Percentiles rank a stretch among this genome's conserved stretches.
phyloP scores from a whole-genome alignment of 148 eudicot species.

The Chenopodium berlandieri region DNA sequence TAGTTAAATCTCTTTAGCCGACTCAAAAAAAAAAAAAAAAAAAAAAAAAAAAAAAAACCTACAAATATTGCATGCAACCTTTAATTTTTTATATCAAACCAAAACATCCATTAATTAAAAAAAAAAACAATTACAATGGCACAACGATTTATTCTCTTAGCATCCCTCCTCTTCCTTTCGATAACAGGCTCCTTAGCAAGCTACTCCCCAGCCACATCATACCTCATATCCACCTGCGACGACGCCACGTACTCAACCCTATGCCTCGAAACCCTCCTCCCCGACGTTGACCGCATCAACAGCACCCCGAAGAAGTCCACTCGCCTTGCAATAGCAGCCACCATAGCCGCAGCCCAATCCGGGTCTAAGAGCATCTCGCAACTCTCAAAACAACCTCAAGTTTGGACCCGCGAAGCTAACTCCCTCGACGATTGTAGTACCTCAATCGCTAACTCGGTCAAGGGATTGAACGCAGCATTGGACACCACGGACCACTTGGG shows the following conservation, averaged over 20 bases:
- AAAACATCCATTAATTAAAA: too few relatives aligned
- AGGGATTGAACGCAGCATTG: not conserved
- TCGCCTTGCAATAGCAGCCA: not conserved
- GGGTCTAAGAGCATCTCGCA: not conserved
- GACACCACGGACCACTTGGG: not conserved
- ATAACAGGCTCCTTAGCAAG: not conserved
- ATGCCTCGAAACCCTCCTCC: constrained; percentile 8
- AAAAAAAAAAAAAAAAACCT: too few relatives aligned
- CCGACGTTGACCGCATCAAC: not conserved
- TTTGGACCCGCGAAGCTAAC: not conserved
- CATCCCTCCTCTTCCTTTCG: not conserved
- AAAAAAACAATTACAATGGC: too few relatives aligned
- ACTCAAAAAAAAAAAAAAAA: too few relatives aligned
- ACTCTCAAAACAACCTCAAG: not conserved
- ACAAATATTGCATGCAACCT: too few relatives aligned
- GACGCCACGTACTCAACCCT: not conserved
- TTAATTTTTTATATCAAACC: too few relatives aligned
- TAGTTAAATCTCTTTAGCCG: too few relatives aligned
- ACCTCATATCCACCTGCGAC: not conserved
- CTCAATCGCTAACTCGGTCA: not conserved
- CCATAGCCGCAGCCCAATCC: not conserved
- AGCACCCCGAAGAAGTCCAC: not conserved
- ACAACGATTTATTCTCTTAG: not conserved
- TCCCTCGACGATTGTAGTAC: not conserved
- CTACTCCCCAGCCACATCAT: not conserved